Conservation (phyloP, 116 monocot species). For the Zostera marina region DNA sequence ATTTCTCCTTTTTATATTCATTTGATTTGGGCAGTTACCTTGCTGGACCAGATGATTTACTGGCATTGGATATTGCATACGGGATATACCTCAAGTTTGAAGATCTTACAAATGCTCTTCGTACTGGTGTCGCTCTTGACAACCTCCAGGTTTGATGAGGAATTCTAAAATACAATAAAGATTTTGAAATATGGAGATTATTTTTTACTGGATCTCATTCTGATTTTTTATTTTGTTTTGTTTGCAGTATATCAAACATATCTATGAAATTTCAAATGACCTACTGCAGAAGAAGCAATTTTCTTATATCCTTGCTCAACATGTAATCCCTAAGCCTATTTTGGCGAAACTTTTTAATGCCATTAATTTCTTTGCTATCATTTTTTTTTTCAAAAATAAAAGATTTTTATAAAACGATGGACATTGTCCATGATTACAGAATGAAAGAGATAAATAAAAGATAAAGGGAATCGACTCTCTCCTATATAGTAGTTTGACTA, state of each 20-base stretch:
- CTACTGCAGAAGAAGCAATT: constrained; percentile 88
- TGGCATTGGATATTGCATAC: constrained; percentile 75
- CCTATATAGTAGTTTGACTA: too few relatives aligned
- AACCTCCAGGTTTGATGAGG: constrained; percentile 45
- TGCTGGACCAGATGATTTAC: constrained; percentile 70
- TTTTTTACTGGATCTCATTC: neutral
- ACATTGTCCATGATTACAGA: too few relatives aligned
- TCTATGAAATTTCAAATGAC: constrained; percentile 51
- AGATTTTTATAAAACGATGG: neutral
- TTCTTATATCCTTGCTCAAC: constrained; percentile 79
- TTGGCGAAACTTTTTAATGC: neutral
- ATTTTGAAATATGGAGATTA: neutral
- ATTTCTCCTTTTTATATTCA: neutral
- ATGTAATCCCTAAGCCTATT: constrained; percentile 32
- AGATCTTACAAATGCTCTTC: constrained; percentile 65
- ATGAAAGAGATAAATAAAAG: too few relatives aligned
- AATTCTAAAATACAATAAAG: neutral
- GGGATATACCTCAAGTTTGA: constrained; percentile 83
- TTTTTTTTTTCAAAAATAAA: too few relatives aligned
- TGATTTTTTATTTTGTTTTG: neutral
- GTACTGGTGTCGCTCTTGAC: constrained; percentile 68
- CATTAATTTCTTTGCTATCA: neutral
- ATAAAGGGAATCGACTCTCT: too few relatives aligned
- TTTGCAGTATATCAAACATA: constrained; percentile 71
- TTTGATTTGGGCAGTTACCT: constrained; percentile 45